phyloP scores from a whole-genome alignment of 1,284 basidiomycete species.

The Rhodotorula sp. region DNA sequence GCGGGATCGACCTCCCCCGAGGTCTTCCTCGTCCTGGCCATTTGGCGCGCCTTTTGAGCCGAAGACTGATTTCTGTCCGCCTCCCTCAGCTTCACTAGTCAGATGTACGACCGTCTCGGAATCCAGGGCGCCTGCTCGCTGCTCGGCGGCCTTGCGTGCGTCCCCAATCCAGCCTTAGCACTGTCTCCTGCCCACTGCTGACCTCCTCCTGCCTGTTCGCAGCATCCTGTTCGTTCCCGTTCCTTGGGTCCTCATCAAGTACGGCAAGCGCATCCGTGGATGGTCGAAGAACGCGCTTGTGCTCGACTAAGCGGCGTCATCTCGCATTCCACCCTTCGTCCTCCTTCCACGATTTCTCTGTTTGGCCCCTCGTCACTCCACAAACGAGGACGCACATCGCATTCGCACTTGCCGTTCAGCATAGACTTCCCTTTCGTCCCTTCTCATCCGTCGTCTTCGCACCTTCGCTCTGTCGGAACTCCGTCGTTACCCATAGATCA shows the following conservation, averaged over 20 bases:
- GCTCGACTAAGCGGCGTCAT: slow-evolving; percentile 3
- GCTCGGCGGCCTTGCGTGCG: slow-evolving; percentile 50
- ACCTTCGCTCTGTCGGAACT: background rate
- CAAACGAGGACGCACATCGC: too few species aligned
- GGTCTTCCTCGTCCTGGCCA: too few species aligned
- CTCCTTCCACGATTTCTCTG: background rate
- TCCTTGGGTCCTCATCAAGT: slow-evolving; percentile 48
- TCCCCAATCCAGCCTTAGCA: background rate
- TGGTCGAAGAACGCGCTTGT: slow-evolving; percentile 50
- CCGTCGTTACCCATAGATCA: too few species aligned
- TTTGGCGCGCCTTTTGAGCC: too few species aligned
- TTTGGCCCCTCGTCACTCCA: background rate
- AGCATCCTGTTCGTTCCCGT: slow-evolving; percentile 50
- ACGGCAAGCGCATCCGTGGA: slow-evolving; percentile 53
- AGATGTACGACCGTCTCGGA: slow-evolving; percentile 57
- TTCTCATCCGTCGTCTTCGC: background rate
- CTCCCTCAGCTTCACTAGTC: slow-evolving; percentile 54
- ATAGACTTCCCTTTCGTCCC: background rate
- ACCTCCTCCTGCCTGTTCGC: background rate
- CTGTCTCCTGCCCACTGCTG: background rate
- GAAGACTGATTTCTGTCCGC: background rate
- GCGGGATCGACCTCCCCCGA: too few species aligned
- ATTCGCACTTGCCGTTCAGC: background rate
- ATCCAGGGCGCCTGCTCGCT: slow-evolving; percentile 54
- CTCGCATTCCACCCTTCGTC: too few species aligned